A percentile compares a stretch with the other conserved stretches of the same genome.
Conservation (phyloP, 768 basidiomycete genomes). For the Hydnomerulius pinastri region DNA sequence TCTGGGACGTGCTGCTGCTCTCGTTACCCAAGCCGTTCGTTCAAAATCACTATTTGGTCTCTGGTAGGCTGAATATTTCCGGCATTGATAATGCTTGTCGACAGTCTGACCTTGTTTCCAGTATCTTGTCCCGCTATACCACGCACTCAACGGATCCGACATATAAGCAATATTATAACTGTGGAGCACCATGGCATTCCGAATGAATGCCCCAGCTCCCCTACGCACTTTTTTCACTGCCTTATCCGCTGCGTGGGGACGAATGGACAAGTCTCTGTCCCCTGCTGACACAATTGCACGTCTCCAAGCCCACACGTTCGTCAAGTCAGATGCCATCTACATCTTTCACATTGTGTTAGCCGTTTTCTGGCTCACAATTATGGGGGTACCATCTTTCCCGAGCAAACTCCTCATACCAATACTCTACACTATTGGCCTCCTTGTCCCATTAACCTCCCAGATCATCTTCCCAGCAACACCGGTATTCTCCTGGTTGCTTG, state of each 20-base stretch:
- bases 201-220: constrained; percentile 3
- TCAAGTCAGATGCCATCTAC: constrained; percentile 59
- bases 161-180: neutral
- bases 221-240: constrained; percentile 39
- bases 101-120: neutral
- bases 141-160: neutral
- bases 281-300: constrained; percentile 64
- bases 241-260: constrained; percentile 59
- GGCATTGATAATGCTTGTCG: neutral
- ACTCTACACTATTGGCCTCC: constrained; percentile 65
- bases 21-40: neutral
- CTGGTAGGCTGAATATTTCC: neutral
- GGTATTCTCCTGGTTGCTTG: constrained; percentile 81
- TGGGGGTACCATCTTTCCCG: constrained; percentile 70
- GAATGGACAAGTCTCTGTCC: constrained; percentile 77
- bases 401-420: constrained; percentile 77
- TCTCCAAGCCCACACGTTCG: constrained; percentile 58
- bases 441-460: constrained; percentile 86
- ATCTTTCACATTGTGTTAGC: constrained; percentile 64
- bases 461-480: constrained; percentile 90
- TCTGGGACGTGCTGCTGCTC: neutral
- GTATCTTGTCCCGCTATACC: neutral
- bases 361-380: constrained; percentile 70
- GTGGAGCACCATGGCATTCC: constrained; percentile 7
- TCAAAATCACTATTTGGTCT: neutral